Percentiles rank a stretch among this genome's conserved stretches.
Evolutionary conservation across 1,139 yeast species (phyloP).

Genomic region (Zygosaccharomyces sapae): DNA sequence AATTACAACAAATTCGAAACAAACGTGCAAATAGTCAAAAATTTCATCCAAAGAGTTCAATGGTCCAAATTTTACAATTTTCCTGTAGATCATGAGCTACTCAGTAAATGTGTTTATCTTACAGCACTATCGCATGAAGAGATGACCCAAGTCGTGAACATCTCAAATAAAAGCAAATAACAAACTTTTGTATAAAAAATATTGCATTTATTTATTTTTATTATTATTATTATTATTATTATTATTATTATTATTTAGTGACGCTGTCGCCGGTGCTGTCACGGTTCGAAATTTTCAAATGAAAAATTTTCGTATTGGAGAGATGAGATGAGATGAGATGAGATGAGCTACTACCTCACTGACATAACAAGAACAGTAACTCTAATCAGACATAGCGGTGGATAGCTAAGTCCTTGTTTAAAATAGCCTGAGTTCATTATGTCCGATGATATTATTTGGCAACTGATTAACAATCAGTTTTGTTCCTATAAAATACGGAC

Average conservation of each 20-base stretch:
- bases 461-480: constrained; percentile 81
- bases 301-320: constrained; percentile 23
- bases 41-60: constrained; percentile 75
- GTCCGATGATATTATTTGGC: constrained; percentile 74
- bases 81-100: constrained; percentile 51
- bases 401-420: too few species aligned
- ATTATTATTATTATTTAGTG: background rate
- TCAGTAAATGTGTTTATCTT: constrained; percentile 80
- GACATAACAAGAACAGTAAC: background rate
- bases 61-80: constrained; percentile 69
- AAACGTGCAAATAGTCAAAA: constrained; percentile 73
- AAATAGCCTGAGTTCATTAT: too few species aligned
- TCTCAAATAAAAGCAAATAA: background rate
- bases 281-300: constrained; percentile 6
- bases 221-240: too few species aligned
- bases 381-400: too few species aligned
- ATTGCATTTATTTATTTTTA: constrained; percentile 1
- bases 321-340: constrained; percentile 20
- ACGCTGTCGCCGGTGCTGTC: background rate
- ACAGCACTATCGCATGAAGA: constrained; percentile 74
- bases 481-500: constrained; percentile 85
- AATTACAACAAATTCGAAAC: constrained; percentile 77
- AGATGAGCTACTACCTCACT: constrained; percentile 14
- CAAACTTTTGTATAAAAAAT: background rate
- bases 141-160: constrained; percentile 38